Evolutionary conservation across 148 eudicot genomes (phyloP).

Genomic region (Fagopyrum tataricum): DNA sequence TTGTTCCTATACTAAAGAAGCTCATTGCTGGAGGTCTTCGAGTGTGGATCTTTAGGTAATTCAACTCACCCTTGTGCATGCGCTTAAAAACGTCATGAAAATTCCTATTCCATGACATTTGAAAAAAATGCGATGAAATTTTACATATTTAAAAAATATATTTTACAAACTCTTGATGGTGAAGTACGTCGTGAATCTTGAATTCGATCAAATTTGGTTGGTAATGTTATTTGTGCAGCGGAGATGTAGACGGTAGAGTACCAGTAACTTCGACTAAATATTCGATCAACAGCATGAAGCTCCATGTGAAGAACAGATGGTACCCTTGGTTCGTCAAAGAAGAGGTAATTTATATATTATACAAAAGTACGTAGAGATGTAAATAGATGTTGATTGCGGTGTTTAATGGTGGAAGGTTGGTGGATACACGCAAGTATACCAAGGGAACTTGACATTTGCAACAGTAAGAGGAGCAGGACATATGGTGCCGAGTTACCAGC

Average conservation of each 20-base stretch:
- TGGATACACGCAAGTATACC: conserved; percentile 52
- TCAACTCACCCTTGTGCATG: no score
- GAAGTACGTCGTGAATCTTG: no score
- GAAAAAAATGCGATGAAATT: no score
- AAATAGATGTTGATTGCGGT: background rate
- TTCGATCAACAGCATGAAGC: conserved; percentile 40
- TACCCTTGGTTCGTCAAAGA: conserved; percentile 46
- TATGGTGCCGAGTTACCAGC: conserved; percentile 59
- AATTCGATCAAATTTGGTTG: background rate
- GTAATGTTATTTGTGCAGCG: conserved; percentile 28
- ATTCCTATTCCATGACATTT: no score
- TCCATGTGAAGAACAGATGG: conserved; percentile 39
- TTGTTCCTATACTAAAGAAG: conserved; percentile 53
- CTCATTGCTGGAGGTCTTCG: conserved; percentile 36
- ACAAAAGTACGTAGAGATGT: background rate
- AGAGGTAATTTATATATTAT: conserved; percentile 9
- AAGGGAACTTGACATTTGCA: conserved; percentile 52
- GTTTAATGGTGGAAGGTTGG: conserved; percentile 42
- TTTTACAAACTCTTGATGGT: background rate
- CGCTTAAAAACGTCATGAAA: no score
- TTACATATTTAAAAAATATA: no score
- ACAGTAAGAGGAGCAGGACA: conserved; percentile 81
- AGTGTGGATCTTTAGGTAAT: conserved; percentile 79
- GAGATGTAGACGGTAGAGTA: conserved; percentile 59
- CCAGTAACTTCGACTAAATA: conserved; percentile 63